Evolutionary conservation across 2,329 filamentous ascomycete genomes (phyloP), one percentile per base, ranked within the genome.

Genomic region (Fusarium sororula): DNA sequence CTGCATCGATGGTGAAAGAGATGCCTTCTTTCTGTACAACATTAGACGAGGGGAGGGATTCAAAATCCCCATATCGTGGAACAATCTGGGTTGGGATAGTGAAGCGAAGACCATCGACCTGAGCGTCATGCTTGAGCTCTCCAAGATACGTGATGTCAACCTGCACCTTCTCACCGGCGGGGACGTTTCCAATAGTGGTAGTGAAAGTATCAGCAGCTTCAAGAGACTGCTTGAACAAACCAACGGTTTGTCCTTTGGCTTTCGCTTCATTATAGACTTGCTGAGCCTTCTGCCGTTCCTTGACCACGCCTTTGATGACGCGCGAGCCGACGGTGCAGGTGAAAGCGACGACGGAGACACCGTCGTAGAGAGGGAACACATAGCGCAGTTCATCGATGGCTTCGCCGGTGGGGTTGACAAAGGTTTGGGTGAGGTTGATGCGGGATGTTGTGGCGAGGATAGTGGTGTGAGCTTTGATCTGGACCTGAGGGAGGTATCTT

Each of bases 311-410:
- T 7, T 84, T 84, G 73, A 93, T 89, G 22, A 89, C 84, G 26
- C 89, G 88, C 38, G 86, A 82, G 39, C 87, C 90, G 53, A 94
- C 85, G 20, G 84, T 88, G 81, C 91, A 94, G 9, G 85, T 87
- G 72, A 94, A 95, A 7, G 84, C 86, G 13, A 92, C 90, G 2
- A 95, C 90, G 12, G 89, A 91, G 22, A 93, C 90, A 15, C 92
- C 92, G 77, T 94, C 91, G 72, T 92, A 93, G 0, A 95, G 84
- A 0, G 93, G 93, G 70, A 95, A 94, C 0, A 87, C 87, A 79
- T 95, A 95, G 20, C 85, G 84, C 22, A 90, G 86, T 77, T 93
- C 81, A 15, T 81, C 72, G 20, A 82, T 72, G 3, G 70, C 10
- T 1, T 50, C 38, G 1, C 70, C 47, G 5, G 85, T 84, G 1